Evolutionary conservation across 2,329 filamentous ascomycete species (phyloP).

Genomic region (Macroventuria anomochaeta): DNA sequence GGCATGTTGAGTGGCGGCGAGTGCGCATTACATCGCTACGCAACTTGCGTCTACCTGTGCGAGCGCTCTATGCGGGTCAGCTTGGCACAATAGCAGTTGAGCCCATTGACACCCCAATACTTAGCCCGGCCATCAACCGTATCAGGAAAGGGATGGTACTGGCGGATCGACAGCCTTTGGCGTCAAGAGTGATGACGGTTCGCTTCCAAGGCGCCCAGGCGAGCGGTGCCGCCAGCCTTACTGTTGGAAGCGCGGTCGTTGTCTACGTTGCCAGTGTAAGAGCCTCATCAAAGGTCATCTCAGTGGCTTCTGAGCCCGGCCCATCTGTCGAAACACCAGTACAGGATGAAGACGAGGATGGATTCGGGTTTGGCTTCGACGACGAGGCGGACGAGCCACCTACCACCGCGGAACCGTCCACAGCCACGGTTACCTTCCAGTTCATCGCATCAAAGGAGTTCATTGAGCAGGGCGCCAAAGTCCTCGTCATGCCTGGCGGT

Average conservation of each 20-base stretch:
- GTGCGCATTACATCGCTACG: conserved; percentile 85
- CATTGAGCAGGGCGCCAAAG: conserved; percentile 72
- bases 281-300: conserved; percentile 76
- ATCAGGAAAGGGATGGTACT: conserved; percentile 84
- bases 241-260: conserved; percentile 73
- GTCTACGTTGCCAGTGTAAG: conserved; percentile 88
- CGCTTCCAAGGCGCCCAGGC: conserved; percentile 64
- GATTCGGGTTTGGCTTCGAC: conserved; percentile 65
- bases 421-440: conserved; percentile 67
- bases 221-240: conserved; percentile 66
- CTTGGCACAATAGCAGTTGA: conserved; percentile 87
- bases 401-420: conserved; percentile 34
- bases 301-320: conserved; percentile 43
- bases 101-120: conserved; percentile 41
- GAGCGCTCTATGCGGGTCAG: conserved; percentile 76
- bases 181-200: conserved; percentile 61
- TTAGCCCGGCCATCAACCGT: conserved; percentile 43
- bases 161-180: conserved; percentile 64
- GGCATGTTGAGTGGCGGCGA: conserved; percentile 70
- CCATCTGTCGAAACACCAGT: conserved; percentile 20
- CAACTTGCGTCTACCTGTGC: conserved; percentile 84
- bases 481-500: conserved; percentile 75
- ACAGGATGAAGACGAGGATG: conserved; percentile 45
- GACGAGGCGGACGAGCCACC: conserved; percentile 38
- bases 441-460: conserved; percentile 74